phyloP scores from a whole-genome alignment of 164 flowering plant species.

The Buxus sempervirens region DNA sequence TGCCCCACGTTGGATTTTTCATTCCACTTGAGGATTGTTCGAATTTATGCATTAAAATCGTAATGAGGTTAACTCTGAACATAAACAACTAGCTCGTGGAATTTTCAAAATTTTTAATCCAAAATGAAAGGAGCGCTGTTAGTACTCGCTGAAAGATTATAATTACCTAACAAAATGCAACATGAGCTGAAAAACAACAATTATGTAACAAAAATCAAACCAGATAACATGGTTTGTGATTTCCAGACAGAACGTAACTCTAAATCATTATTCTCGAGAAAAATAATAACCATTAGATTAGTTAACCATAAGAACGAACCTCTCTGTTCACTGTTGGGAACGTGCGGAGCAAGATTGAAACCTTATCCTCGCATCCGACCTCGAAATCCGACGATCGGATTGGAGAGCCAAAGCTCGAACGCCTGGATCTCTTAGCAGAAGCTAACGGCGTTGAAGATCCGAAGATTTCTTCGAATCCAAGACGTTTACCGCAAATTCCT shows the following conservation, averaged over 20 bases:
- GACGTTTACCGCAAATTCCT: constrained; percentile 25
- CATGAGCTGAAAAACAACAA: too few species aligned
- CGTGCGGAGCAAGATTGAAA: constrained; percentile 20
- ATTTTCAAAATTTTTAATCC: too few species aligned
- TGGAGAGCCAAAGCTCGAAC: constrained; percentile 18
- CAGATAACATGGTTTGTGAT: too few species aligned
- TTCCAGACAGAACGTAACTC: too few species aligned
- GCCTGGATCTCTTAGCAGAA: constrained; percentile 21
- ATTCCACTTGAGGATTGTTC: background rate
- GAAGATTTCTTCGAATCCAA: constrained; percentile 25
- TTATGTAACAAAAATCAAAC: too few species aligned
- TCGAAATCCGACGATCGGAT: constrained; percentile 20
- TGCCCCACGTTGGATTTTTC: background rate
- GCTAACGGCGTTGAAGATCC: constrained; percentile 18
- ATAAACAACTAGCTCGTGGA: too few species aligned
- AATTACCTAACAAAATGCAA: too few species aligned
- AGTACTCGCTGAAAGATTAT: too few species aligned
- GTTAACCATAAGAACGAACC: constrained; percentile 2
- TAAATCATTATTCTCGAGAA: too few species aligned
- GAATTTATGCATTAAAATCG: too few species aligned
- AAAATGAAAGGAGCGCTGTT: too few species aligned
- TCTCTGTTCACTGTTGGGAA: constrained; percentile 23
- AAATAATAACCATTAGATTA: background rate
- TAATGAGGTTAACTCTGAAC: too few species aligned
- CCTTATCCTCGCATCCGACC: constrained; percentile 20